Conservation (phyloP, 2,329 filamentous ascomycete genomes). For the Fusarium sp. region DNA sequence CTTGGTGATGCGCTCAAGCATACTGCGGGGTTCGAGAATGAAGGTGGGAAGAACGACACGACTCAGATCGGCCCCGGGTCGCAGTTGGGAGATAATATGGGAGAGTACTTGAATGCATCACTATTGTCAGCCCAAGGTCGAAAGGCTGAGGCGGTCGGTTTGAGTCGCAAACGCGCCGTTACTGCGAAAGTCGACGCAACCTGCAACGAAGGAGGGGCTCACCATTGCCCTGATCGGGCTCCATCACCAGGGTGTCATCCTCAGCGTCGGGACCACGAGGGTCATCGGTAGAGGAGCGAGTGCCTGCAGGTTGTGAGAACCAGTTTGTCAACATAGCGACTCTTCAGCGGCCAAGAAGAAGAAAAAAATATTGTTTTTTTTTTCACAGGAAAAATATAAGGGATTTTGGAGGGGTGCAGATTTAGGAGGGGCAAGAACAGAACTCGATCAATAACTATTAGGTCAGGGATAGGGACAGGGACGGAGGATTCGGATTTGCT, state of each 20-base stretch:
- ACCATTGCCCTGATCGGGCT: conserved; percentile 96
- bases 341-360: conserved; percentile 3
- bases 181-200: conserved; percentile 12
- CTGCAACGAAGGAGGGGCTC: conserved; percentile 31
- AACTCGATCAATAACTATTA: conserved; percentile 12
- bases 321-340: conserved; percentile 55
- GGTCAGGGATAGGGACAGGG: conserved; percentile 8
- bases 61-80: conserved; percentile 93
- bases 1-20: conserved; percentile 99
- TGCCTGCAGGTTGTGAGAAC: conserved; percentile 54
- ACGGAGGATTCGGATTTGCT: conserved; percentile 36
- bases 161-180: conserved; percentile 7
- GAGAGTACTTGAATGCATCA: conserved; percentile 74
- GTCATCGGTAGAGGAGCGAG: conserved; percentile 67
- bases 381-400: background rate
- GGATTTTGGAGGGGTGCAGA: conserved; percentile 29
- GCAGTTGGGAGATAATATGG: conserved; percentile 96
- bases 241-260: conserved; percentile 84
- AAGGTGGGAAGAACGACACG: conserved; percentile 96
- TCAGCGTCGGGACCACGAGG: conserved; percentile 52
- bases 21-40: conserved; percentile 95
- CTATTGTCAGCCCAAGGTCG: conserved; percentile 21
- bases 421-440: conserved; percentile 22
- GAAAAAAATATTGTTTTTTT: background rate
- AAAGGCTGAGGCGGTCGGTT: background rate